A percentile compares a stretch with the other conserved stretches of the same genome.
Evolutionary conservation across 805 yeast species (phyloP).

Genomic region (Teunomyces kruisii): DNA sequence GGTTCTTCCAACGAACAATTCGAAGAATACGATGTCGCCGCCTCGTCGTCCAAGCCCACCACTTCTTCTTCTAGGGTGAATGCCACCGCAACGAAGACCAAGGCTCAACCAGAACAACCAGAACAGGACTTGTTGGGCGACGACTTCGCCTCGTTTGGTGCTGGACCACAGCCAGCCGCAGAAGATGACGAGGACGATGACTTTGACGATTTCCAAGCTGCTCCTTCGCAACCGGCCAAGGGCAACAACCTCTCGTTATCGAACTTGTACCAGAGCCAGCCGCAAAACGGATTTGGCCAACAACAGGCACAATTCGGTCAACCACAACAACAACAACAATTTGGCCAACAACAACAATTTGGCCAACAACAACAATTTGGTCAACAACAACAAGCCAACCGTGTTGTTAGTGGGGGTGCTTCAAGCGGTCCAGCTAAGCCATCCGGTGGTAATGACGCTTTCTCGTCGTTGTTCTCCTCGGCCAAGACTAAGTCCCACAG

Average conservation of each 20-base stretch:
- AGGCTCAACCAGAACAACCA: conserved; percentile 30
- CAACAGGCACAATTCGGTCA: neutral
- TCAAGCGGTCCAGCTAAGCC: conserved; percentile 40
- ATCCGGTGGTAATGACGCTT: conserved; percentile 55
- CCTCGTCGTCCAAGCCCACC: conserved; percentile 31
- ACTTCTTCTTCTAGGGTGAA: conserved; percentile 35
- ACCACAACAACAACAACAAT: conserved; percentile 11
- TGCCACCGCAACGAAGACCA: conserved; percentile 29
- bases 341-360: neutral
- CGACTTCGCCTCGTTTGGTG: conserved; percentile 31
- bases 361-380: neutral
- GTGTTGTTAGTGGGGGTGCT: conserved; percentile 16
- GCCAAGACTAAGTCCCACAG: conserved; percentile 52
- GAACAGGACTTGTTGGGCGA: conserved; percentile 52
- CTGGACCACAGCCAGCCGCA: conserved; percentile 15
- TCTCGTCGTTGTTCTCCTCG: conserved; percentile 64
- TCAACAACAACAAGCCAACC: conserved; percentile 9
- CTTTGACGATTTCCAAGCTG: conserved; percentile 80
- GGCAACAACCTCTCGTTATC: conserved; percentile 20
- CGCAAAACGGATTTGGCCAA: conserved; percentile 13
- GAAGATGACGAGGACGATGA: conserved; percentile 59
- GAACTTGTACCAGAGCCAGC: conserved; percentile 26
- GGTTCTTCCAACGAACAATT: conserved; percentile 41
- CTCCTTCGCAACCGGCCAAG: conserved; percentile 38
- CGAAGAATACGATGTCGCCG: conserved; percentile 61